phyloP scores from a whole-genome alignment of 345 rosid genomes.

The Boechera stricta region DNA sequence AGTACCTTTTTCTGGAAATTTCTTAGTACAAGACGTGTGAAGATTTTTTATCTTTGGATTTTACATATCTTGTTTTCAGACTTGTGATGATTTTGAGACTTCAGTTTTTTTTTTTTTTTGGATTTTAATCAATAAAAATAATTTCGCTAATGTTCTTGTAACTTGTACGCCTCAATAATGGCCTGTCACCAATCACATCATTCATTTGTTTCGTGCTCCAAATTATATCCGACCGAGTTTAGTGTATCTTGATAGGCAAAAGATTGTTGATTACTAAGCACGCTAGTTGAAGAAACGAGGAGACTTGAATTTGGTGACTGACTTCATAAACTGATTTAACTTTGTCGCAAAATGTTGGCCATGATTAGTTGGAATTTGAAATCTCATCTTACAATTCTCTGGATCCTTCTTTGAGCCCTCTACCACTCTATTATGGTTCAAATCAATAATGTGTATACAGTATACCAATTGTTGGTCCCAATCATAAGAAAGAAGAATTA shows the following conservation, averaged over 20 bases:
- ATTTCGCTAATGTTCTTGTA: not conserved
- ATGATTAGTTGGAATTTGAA: constrained; percentile 12
- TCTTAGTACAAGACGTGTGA: not conserved
- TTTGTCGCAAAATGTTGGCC: not conserved
- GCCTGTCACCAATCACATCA: not conserved
- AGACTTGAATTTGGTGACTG: not conserved
- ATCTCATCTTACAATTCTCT: constrained; percentile 2
- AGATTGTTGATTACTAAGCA: not conserved
- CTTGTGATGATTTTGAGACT: constrained; percentile 1
- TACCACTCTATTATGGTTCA: constrained; percentile 13
- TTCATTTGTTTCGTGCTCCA: not conserved
- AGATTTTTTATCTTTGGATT: not conserved
- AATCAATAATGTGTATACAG: constrained; percentile 2
- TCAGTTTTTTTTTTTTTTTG: not conserved
- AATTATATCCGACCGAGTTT: not conserved
- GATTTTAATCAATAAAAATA: constrained; percentile 1
- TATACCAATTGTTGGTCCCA: constrained; percentile 7
- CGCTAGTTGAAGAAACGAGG: not conserved
- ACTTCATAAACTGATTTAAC: not conserved
- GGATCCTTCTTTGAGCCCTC: not conserved
- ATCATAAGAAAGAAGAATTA: constrained; percentile 4
- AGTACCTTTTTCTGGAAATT: not conserved
- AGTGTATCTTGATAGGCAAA: not conserved
- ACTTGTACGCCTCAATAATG: not conserved
- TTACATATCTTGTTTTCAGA: constrained; percentile 20